These are phyloP conservation scores for Amyloporia xantha DNA, from an alignment of 768 basidiomycete genomes.

Conservation along the genomic window DNA sequence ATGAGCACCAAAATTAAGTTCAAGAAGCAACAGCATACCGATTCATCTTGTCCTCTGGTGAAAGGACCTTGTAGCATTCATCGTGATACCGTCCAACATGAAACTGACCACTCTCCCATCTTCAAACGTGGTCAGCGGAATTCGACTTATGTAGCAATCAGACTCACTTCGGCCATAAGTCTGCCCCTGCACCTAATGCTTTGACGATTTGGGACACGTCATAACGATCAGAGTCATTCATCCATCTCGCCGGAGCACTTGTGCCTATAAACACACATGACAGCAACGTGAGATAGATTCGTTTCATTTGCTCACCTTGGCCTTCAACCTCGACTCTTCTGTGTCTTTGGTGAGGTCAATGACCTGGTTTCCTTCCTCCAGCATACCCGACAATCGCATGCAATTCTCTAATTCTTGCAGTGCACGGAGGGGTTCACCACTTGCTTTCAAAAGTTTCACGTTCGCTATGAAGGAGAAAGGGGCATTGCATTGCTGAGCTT, in stretches of 20 bases:
- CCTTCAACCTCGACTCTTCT: constrained; percentile 1
- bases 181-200: constrained; percentile 46
- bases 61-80: constrained; percentile 55
- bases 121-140: no score
- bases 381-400: constrained; percentile 35
- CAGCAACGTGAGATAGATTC: no score
- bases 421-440: constrained; percentile 77
- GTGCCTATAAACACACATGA: no score
- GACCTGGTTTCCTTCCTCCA: neutral
- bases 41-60: constrained; percentile 33
- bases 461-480: constrained; percentile 84
- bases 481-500: constrained; percentile 69
- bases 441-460: constrained; percentile 76
- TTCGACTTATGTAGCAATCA: no score
- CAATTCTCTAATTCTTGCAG: constrained; percentile 80
- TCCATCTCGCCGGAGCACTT: constrained; percentile 87
- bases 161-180: no score
- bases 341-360: constrained; percentile 8
- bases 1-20: constrained; percentile 2
- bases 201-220: constrained; percentile 56
- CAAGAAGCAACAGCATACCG: constrained; percentile 23
- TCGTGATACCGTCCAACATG: constrained; percentile 89
- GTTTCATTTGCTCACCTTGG: constrained; percentile 16
- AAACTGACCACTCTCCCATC: constrained; percentile 83
- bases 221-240: constrained; percentile 82